Evolutionary conservation across 306 rosid genomes (phyloP).

Genomic region (Lagenaria siceraria): DNA sequence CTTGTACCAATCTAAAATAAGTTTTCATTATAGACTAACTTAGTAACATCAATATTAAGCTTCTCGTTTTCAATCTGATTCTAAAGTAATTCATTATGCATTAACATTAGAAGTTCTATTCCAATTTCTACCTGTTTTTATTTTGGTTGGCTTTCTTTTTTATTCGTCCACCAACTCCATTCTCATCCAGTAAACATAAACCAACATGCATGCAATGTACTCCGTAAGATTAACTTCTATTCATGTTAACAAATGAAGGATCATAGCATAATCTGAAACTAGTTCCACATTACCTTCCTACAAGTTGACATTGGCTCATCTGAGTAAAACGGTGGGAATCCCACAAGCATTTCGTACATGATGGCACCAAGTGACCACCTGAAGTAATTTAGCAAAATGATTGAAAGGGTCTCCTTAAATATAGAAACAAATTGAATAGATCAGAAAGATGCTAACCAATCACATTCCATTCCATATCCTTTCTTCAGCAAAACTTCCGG

Average conservation of each 20-base stretch:
- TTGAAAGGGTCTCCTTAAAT: conserved; percentile 11
- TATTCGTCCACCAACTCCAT: neutral
- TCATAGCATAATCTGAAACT: neutral
- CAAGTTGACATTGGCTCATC: conserved; percentile 98
- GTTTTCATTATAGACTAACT: neutral
- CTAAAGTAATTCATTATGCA: neutral
- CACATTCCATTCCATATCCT: conserved; percentile 99
- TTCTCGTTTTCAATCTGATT: neutral
- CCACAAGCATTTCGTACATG: conserved; percentile 99
- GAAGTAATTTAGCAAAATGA: conserved; percentile 18
- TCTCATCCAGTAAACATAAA: neutral
- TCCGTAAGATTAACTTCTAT: neutral
- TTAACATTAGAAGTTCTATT: neutral
- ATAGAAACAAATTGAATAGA: neutral
- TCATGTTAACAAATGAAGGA: conserved; percentile 4
- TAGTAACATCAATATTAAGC: neutral
- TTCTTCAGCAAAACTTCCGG: conserved; percentile 96
- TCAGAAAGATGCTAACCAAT: conserved; percentile 45
- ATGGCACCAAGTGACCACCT: conserved; percentile 99
- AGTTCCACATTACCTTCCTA: conserved; percentile 61
- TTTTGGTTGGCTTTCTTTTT: neutral
- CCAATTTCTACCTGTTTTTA: neutral
- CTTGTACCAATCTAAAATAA: neutral
- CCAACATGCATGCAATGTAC: neutral
- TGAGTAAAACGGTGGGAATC: conserved; percentile 93